Conservation (phyloP, 495 filamentous ascomycete genomes). For the Penicillium subrubescens region DNA sequence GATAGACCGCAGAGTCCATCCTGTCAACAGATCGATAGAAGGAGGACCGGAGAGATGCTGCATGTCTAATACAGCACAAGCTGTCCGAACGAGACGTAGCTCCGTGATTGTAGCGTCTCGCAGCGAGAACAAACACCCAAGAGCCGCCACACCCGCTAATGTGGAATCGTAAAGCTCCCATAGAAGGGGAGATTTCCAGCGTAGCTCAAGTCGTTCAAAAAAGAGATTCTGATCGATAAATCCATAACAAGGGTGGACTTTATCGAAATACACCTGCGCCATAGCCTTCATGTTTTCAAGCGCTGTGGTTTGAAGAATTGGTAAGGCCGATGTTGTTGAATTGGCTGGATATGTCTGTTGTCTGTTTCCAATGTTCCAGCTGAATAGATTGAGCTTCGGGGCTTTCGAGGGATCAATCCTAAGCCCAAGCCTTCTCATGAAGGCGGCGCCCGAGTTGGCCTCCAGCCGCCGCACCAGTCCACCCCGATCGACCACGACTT, state of each 20-base stretch:
- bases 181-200: conserved; percentile 30
- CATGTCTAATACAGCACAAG: conserved; percentile 38
- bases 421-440: conserved; percentile 50
- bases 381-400: conserved; percentile 43
- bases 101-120: conserved; percentile 33
- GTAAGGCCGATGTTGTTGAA: conserved; percentile 1
- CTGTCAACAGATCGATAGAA: conserved; percentile 38
- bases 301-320: conserved; percentile 40
- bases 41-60: conserved; percentile 23
- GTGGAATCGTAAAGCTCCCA: conserved; percentile 40
- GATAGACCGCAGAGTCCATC: conserved; percentile 46
- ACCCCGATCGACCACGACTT: conserved; percentile 23
- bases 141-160: conserved; percentile 44
- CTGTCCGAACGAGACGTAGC: conserved; percentile 37
- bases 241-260: conserved; percentile 50
- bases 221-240: conserved; percentile 44
- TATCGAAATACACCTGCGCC: conserved; percentile 49
- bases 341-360: conserved; percentile 18
- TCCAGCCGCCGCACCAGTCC: conserved; percentile 38
- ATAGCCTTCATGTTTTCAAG: conserved; percentile 35
- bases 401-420: conserved; percentile 42
- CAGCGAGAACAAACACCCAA: conserved; percentile 46
- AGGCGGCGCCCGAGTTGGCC: conserved; percentile 55
- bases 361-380: conserved; percentile 53
- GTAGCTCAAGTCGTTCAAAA: conserved; percentile 27